Evolutionary conservation across 2,329 filamentous ascomycete genomes (phyloP).

Genomic region (Aspergillus terreus): DNA sequence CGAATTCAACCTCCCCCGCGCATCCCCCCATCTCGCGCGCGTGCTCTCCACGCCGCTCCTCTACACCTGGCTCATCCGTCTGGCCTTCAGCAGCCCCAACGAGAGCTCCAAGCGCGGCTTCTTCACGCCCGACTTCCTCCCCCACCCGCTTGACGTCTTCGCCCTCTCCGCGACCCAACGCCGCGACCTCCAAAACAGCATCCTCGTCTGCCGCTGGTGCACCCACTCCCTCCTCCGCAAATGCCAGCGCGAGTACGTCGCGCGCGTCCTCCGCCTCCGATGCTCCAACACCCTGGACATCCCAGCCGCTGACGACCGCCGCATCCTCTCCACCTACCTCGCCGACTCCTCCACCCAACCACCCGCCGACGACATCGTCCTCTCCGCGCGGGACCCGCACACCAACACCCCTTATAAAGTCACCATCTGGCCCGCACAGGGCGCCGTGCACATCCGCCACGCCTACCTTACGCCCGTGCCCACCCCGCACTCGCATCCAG

Average conservation of each 20-base stretch:
- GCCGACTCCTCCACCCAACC: not conserved
- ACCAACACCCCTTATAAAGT: slow-evolving; percentile 23
- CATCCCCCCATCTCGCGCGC: slow-evolving; percentile 40
- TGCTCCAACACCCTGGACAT: slow-evolving; percentile 25
- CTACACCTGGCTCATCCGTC: slow-evolving; percentile 42
- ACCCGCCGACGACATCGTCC: not conserved
- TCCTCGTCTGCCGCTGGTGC: slow-evolving; percentile 41
- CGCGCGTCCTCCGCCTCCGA: slow-evolving; percentile 30
- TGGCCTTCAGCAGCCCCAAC: slow-evolving; percentile 41
- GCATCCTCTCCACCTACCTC: slow-evolving; percentile 15
- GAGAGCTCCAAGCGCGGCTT: slow-evolving; percentile 26
- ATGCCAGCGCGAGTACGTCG: slow-evolving; percentile 38
- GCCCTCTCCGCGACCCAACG: slow-evolving; percentile 25
- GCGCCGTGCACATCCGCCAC: slow-evolving; percentile 31
- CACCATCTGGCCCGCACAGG: slow-evolving; percentile 37
- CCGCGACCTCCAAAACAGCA: slow-evolving; percentile 30
- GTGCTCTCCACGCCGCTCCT: slow-evolving; percentile 39
- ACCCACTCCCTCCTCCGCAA: slow-evolving; percentile 35
- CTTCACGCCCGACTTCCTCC: slow-evolving; percentile 38
- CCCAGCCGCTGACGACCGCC: slow-evolving; percentile 16
- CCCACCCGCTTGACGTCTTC: slow-evolving; percentile 33
- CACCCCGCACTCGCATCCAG: slow-evolving; percentile 24
- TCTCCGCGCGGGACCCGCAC: not conserved
- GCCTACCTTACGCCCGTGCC: slow-evolving; percentile 12
- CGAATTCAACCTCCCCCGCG: slow-evolving; percentile 46